These are phyloP conservation scores for Leptographium galeiforme DNA, from an alignment of 2,329 filamentous ascomycete species.

Conservation along the genomic window DNA sequence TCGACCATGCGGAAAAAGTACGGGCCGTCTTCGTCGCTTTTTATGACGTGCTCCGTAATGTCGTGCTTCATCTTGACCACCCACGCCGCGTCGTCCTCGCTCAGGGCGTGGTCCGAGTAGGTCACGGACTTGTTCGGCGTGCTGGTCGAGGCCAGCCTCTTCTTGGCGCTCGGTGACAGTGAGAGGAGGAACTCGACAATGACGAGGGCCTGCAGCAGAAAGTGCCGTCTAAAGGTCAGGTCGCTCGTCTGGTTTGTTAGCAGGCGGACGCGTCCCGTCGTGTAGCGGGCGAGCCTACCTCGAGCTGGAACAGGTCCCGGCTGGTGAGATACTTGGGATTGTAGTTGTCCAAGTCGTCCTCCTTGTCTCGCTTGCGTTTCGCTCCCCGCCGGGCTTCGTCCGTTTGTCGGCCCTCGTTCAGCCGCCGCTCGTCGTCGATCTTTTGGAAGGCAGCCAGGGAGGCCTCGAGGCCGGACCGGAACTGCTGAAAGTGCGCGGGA, in stretches of 20 bases:
- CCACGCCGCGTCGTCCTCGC: constrained; percentile 85
- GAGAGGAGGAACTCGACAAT: constrained; percentile 92
- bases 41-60: constrained; percentile 73
- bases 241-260: constrained; percentile 59
- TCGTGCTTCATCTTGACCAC: constrained; percentile 60
- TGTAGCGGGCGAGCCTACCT: constrained; percentile 37
- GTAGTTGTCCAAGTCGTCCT: constrained; percentile 55
- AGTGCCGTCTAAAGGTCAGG: constrained; percentile 82
- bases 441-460: constrained; percentile 42
- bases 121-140: constrained; percentile 74
- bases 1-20: constrained; percentile 97
- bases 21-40: constrained; percentile 63
- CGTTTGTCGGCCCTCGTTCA: constrained; percentile 29
- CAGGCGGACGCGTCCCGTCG: constrained; percentile 1
- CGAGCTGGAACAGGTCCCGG: constrained; percentile 85
- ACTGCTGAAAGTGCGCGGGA: constrained; percentile 56
- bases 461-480: constrained; percentile 63
- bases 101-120: constrained; percentile 61
- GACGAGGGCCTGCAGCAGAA: constrained; percentile 89
- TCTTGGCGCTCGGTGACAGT: constrained; percentile 67
- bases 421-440: constrained; percentile 34
- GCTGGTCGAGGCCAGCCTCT: constrained; percentile 55
- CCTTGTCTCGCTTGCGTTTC: constrained; percentile 56
- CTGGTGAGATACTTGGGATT: constrained; percentile 99
- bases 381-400: constrained; percentile 51